phyloP scores from a whole-genome alignment of 345 rosid species.

The Arabidopsis thaliana region DNA sequence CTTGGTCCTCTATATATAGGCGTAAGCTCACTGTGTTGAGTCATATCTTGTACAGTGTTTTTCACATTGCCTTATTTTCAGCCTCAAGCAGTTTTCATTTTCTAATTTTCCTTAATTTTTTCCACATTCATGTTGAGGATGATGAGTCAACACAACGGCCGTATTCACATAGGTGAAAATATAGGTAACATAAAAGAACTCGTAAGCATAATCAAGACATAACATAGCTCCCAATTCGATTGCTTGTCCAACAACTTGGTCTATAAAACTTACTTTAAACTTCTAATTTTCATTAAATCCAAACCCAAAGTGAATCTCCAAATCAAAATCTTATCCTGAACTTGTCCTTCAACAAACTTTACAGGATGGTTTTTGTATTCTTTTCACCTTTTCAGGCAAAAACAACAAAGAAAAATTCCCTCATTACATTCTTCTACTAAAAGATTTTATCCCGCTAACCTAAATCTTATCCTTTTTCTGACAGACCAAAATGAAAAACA shows the following conservation, averaged over 20 bases:
- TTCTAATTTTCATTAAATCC: background rate
- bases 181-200: background rate
- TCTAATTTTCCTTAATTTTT: slow-evolving; percentile 8
- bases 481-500: slow-evolving; percentile 5
- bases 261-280: background rate
- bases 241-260: slow-evolving; percentile 23
- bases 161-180: background rate
- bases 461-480: slow-evolving; percentile 5
- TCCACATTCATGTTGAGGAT: slow-evolving; percentile 5
- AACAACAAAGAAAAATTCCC: background rate
- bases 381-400: background rate
- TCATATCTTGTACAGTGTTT: slow-evolving; percentile 17
- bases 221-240: slow-evolving; percentile 7
- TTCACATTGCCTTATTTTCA: slow-evolving; percentile 19
- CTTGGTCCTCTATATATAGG: slow-evolving; percentile 36
- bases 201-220: background rate
- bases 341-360: background rate
- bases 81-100: slow-evolving; percentile 20
- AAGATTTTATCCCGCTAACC: background rate
- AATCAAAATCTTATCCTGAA: background rate
- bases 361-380: background rate
- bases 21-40: slow-evolving; percentile 19
- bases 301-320: slow-evolving; percentile 8
- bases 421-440: no score
- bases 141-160: background rate